Conservation (phyloP, 495 filamentous ascomycete species). For the Penicillium atrosanguineum region DNA sequence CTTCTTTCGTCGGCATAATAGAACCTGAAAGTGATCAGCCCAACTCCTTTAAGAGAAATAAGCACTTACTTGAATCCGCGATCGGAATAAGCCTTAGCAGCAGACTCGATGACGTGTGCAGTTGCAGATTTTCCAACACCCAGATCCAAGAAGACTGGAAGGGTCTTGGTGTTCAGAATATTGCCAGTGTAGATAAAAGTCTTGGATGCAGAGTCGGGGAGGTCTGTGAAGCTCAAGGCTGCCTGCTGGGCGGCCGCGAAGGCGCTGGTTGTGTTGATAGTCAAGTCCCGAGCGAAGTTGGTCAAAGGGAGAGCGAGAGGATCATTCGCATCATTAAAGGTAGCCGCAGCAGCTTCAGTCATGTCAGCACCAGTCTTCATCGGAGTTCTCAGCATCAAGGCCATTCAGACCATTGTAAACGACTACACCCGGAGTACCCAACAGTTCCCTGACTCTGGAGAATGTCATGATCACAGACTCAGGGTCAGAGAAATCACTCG, state of each 20-base stretch:
- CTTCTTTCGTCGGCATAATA: slow-evolving; percentile 49
- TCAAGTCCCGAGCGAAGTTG: slow-evolving; percentile 37
- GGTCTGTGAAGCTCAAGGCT: slow-evolving; percentile 32
- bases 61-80: slow-evolving; percentile 45
- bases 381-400: too few relatives aligned
- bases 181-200: slow-evolving; percentile 54
- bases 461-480: slow-evolving; percentile 33
- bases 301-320: slow-evolving; percentile 32
- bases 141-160: slow-evolving; percentile 29
- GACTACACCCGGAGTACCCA: slow-evolving; percentile 47
- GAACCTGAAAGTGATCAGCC: slow-evolving; percentile 32
- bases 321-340: slow-evolving; percentile 19
- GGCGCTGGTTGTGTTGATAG: slow-evolving; percentile 43
- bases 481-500: slow-evolving; percentile 41
- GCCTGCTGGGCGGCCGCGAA: slow-evolving; percentile 47
- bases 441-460: slow-evolving; percentile 30
- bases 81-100: slow-evolving; percentile 38
- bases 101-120: slow-evolving; percentile 42
- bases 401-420: slow-evolving; percentile 46
- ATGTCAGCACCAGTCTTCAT: neutral
- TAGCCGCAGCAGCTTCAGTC: neutral
- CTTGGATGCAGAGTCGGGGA: slow-evolving; percentile 31
- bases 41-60: neutral
- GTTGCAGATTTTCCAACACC: slow-evolving; percentile 47
- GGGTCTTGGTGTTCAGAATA: slow-evolving; percentile 32